phyloP scores from a whole-genome alignment of 495 filamentous ascomycete genomes.

The Talaromyces adpressus region DNA sequence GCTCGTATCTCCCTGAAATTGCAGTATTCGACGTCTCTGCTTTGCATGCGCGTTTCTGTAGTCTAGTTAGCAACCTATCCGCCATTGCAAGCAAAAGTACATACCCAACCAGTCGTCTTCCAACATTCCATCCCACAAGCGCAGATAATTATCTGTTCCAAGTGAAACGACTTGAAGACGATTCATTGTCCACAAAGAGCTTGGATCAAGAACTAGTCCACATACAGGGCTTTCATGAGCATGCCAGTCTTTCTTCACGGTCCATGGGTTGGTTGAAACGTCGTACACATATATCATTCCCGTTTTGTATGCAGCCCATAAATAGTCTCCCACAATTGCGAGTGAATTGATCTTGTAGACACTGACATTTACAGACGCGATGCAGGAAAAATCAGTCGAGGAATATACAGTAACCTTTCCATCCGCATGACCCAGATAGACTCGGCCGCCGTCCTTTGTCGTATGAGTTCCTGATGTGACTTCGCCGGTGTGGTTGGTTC shows the following conservation, averaged over 20 bases:
- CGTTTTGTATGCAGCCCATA: constrained; percentile 93
- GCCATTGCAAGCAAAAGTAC: constrained; percentile 13
- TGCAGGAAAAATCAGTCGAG: constrained; percentile 60
- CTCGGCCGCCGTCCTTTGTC: constrained; percentile 64
- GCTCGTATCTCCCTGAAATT: constrained; percentile 73
- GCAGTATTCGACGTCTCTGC: constrained; percentile 73
- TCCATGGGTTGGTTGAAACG: constrained; percentile 73
- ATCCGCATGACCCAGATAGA: constrained; percentile 88
- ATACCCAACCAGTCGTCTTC: constrained; percentile 86
- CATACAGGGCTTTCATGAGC: constrained; percentile 79
- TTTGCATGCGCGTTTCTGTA: constrained; percentile 75
- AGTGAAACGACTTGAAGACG: constrained; percentile 82
- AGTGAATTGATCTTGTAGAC: constrained; percentile 93
- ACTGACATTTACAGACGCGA: constrained; percentile 75
- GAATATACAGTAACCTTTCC: constrained; percentile 94
- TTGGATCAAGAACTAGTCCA: constrained; percentile 67
- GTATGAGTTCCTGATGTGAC: constrained; percentile 80
- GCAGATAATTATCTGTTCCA: constrained; percentile 77
- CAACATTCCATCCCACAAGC: constrained; percentile 88
- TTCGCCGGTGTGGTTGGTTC: constrained; percentile 64
- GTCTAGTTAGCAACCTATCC: constrained; percentile 19
- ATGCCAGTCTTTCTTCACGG: constrained; percentile 86
- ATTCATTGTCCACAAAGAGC: constrained; percentile 81
- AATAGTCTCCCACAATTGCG: constrained; percentile 69
- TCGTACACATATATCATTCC: constrained; percentile 97